phyloP scores from a whole-genome alignment of 192 early-diverging fungal genomes.

The Haplosporangium gracile region DNA sequence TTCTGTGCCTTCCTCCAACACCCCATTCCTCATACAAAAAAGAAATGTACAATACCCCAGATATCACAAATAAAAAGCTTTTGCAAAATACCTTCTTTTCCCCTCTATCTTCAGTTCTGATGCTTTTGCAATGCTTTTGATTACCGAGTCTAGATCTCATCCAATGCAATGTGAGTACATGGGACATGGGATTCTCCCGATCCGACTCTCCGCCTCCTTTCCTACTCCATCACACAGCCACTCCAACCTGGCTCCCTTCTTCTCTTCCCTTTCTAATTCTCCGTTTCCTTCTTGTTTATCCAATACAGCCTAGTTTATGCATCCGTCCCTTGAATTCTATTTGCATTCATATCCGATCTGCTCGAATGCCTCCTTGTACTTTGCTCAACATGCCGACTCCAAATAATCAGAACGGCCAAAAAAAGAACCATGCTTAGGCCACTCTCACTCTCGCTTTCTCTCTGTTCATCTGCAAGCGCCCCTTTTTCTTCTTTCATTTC shows the following conservation, averaged over 20 bases:
- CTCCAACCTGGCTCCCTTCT: not conserved
- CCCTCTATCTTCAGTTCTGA: not conserved
- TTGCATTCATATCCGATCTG: too few relatives aligned
- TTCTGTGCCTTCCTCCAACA: too few relatives aligned
- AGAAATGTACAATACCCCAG: not conserved
- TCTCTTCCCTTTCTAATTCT: not conserved
- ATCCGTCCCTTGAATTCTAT: too few relatives aligned
- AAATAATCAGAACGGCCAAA: too few relatives aligned
- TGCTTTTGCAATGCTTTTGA: too few relatives aligned
- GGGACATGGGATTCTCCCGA: not conserved
- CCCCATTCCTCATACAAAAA: not conserved
- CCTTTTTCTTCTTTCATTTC: not conserved
- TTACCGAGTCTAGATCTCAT: not conserved
- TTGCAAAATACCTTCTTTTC: not conserved
- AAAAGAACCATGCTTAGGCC: not conserved
- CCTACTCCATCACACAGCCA: not conserved
- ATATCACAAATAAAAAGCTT: not conserved
- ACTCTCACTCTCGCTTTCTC: not conserved
- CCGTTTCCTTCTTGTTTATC: too few relatives aligned
- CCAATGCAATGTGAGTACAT: not conserved
- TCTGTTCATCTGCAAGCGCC: not conserved
- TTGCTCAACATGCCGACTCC: too few relatives aligned
- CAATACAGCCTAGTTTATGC: too few relatives aligned
- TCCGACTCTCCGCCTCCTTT: not conserved
- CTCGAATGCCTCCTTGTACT: too few relatives aligned